Percentiles rank a stretch among this genome's conserved stretches.
These are phyloP conservation scores for Xylariales sp. DNA, from an alignment of 2,329 filamentous ascomycete genomes.

Conservation along the genomic window DNA sequence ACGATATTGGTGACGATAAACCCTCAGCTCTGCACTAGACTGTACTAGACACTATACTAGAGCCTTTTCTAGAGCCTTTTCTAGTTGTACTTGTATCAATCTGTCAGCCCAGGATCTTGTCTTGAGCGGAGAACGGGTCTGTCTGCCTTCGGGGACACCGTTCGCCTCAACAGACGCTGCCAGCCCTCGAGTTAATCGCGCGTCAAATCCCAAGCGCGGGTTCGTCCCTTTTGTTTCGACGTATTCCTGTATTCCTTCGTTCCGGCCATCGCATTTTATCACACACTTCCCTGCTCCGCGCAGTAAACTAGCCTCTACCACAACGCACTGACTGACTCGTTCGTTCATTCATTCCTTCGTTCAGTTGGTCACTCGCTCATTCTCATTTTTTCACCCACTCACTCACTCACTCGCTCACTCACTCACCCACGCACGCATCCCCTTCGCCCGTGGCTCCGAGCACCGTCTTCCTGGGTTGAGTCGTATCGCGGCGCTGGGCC, in stretches of 20 bases:
- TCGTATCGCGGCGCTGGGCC: constrained; percentile 45
- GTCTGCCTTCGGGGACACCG: constrained; percentile 39
- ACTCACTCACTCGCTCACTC: not conserved
- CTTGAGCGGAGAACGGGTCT: constrained; percentile 33
- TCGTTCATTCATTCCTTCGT: too few species aligned
- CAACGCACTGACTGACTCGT: constrained; percentile 6
- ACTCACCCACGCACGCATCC: constrained; percentile 8
- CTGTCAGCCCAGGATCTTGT: constrained; percentile 14
- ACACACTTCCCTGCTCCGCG: constrained; percentile 22
- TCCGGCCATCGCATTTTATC: constrained; percentile 16
- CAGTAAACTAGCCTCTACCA: constrained; percentile 3
- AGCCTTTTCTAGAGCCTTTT: constrained; percentile 8
- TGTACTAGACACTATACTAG: not conserved
- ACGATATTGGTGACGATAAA: not conserved
- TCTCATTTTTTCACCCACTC: not conserved
- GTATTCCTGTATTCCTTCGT: constrained; percentile 20
- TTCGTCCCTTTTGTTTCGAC: constrained; percentile 33
- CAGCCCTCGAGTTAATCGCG: constrained; percentile 56
- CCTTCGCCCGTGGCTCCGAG: constrained; percentile 17
- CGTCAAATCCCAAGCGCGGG: constrained; percentile 58
- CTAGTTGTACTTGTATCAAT: constrained; percentile 10
- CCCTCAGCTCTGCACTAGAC: constrained; percentile 3
- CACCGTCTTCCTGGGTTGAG: constrained; percentile 22
- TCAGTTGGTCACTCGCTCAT: too few species aligned
- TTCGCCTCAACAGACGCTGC: constrained; percentile 54